phyloP scores from a whole-genome alignment of 208 protist genomes.

The Trypanosoma cruzi region DNA sequence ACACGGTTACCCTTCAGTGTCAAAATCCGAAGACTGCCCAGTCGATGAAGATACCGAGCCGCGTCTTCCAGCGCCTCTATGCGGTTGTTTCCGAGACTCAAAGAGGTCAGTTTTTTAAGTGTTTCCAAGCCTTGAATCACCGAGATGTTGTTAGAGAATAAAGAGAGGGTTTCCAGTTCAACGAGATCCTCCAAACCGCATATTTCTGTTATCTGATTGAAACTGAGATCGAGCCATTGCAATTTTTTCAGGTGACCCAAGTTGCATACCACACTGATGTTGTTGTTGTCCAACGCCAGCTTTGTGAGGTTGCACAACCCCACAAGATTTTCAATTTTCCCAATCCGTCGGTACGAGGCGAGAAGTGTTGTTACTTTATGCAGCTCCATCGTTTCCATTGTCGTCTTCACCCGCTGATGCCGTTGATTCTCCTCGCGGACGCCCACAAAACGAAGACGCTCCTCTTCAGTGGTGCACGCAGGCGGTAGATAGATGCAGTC shows the following conservation, averaged over 20 bases:
- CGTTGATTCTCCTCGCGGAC: slow-evolving; percentile 65
- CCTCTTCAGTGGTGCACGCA: slow-evolving; percentile 68
- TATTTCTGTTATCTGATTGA: slow-evolving; percentile 94
- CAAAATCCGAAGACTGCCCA: slow-evolving; percentile 75
- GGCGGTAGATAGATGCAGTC: slow-evolving; percentile 71
- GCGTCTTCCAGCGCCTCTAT: slow-evolving; percentile 89
- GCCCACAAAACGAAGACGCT: slow-evolving; percentile 70
- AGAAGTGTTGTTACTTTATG: slow-evolving; percentile 64
- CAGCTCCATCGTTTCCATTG: slow-evolving; percentile 60
- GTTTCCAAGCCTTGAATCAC: slow-evolving; percentile 66
- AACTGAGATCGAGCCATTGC: slow-evolving; percentile 92
- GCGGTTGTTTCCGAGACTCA: slow-evolving; percentile 95
- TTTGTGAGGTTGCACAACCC: slow-evolving; percentile 87
- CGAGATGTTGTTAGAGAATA: slow-evolving; percentile 90
- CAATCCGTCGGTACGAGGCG: slow-evolving; percentile 71
- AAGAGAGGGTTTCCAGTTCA: slow-evolving; percentile 89
- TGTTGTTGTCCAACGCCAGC: slow-evolving; percentile 96
- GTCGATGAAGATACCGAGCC: slow-evolving; percentile 77
- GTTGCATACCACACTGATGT: slow-evolving; percentile 93
- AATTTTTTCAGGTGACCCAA: slow-evolving; percentile 84
- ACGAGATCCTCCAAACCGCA: slow-evolving; percentile 81
- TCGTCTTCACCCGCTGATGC: slow-evolving; percentile 46
- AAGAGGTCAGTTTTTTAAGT: slow-evolving; percentile 74
- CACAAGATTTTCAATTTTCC: slow-evolving; percentile 91
- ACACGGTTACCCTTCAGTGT: slow-evolving; percentile 80